Conservation (phyloP, 2,329 filamentous ascomycete genomes). For the Xylaria sp. region DNA sequence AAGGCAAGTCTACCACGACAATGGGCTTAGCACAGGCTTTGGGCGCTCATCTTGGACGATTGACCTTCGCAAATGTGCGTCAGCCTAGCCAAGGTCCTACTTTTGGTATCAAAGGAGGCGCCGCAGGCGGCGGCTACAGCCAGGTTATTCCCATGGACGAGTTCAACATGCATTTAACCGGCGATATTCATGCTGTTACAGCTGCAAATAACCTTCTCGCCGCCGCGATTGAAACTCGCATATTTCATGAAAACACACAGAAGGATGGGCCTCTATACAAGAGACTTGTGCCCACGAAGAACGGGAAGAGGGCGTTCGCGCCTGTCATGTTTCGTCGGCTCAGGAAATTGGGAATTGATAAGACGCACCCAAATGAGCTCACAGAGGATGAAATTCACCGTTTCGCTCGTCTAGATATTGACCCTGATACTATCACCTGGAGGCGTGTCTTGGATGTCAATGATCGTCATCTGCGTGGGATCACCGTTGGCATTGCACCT, state of each 20-base stretch:
- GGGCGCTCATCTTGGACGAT: slow-evolving; percentile 84
- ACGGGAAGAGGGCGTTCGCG: slow-evolving; percentile 86
- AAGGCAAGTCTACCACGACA: slow-evolving; percentile 98
- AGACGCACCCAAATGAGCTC: slow-evolving; percentile 91
- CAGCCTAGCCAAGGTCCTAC: slow-evolving; percentile 98
- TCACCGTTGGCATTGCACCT: slow-evolving; percentile 87
- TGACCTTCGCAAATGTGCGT: slow-evolving; percentile 95
- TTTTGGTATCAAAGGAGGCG: slow-evolving; percentile 98
- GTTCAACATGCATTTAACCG: slow-evolving; percentile 97
- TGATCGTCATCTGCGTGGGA: slow-evolving; percentile 88
- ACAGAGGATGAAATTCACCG: slow-evolving; percentile 87
- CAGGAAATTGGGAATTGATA: slow-evolving; percentile 95
- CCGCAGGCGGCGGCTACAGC: slow-evolving; percentile 96
- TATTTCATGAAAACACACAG: slow-evolving; percentile 97
- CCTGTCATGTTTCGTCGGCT: slow-evolving; percentile 93
- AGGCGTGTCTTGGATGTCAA: slow-evolving; percentile 96
- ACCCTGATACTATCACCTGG: slow-evolving; percentile 98
- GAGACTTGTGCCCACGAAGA: slow-evolving; percentile 88
- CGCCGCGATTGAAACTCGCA: slow-evolving; percentile 95
- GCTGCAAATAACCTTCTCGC: slow-evolving; percentile 97
- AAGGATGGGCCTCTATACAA: slow-evolving; percentile 89
- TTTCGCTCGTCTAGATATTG: slow-evolving; percentile 96
- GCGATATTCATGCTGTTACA: slow-evolving; percentile 97
- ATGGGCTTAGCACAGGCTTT: slow-evolving; percentile 95
- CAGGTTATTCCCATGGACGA: slow-evolving; percentile 99